Evolutionary conservation across 176 grass and related monocot species (phyloP), one percentile per base, ranked within the genome.

Genomic region (Carex kokanica): DNA sequence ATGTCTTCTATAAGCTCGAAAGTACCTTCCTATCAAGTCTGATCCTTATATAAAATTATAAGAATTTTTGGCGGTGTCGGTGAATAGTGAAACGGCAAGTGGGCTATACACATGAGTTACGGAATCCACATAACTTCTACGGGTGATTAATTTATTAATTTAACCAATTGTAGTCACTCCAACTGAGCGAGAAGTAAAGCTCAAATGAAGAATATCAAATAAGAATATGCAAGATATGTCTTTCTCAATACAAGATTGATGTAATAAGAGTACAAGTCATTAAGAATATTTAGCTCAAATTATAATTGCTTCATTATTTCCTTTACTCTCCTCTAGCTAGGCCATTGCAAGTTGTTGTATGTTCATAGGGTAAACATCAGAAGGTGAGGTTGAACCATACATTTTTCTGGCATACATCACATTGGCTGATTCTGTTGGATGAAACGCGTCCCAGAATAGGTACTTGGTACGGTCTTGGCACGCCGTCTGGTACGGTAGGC

Each of bases 401-500:
- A 84, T 82, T 82, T 90, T 98, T 69, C n/a, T 82, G n/a, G 95
- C 92, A 43, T 89, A 90, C 51, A 95, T 72, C n/a, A 71, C 45
- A 74, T 98, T 93, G 6, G 90, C 95, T 1, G 79, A 84, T 84
- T 98, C 95, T 0, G 95, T 98, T 43, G 92, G 95, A 86, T 98
- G 95, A 91, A 98, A 98, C 0, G 95, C 92, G 29, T 98, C 95
- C 95, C 95, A 98, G 82, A 93, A 98, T 29, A 98, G 16, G 92
- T 94, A 98, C 8, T 81, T 84, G 78, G n/a, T 81, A 14, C 92
- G 87, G 83, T 94, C 89, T 3, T 57, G 32, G 80, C 95, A 98
- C 0, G 95, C 92, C 9, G 6, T 86, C 79, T 98, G 92, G 86
- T 90, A 78, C 0, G 95, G 95, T 75, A 98, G 78, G 84, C 95